Evolutionary conservation across 345 rosid species (phyloP), one percentile per base, ranked within the genome.

Genomic region (Mercurialis annua): DNA sequence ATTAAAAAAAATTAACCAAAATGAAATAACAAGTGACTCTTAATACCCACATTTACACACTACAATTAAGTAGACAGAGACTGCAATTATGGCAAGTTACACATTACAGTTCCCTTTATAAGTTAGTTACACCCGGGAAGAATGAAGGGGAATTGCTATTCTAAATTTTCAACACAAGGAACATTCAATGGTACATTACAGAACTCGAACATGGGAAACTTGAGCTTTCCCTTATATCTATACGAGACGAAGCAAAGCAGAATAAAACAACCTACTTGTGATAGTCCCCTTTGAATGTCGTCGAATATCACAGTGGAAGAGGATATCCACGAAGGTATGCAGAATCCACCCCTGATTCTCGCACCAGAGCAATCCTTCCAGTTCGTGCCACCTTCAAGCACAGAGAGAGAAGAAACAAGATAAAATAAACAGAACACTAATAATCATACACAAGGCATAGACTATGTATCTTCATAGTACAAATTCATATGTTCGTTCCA

Each of bases 331-430:
- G 86, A 23, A 85, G 85, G 64, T 74, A 79, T 1, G 90, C 78
- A 24, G 93, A 87, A 71, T 87, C 93, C 72, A 85, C 88, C 50
- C 88, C 90, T 6, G 86, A 87, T 80, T 87, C 93, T 59, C 90
- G 75, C 69, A 79, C 87, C 78, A 87, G 50, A 26, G 93, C 93
- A 43, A 85, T 82, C 74, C 93, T 85, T 67, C 93, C 90, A 0
- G 88, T 87, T 74, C 88, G 74, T 40, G 90, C 88, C 82, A 87
- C 90, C 93, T 87, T 82, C 83, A 78, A 10, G 20, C 0, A 42
- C 2, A 9, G 53, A 15, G 20, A 40, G 24, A 12, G 20, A 40
- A 20, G 29, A 20, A 17, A 1, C 27, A 24, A 26, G 12, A n/a
- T 9, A 58, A 59, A 59, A 77, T 30, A 15, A n/a, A 30, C 50